Evolutionary conservation across 2,329 filamentous ascomycete genomes (phyloP).

Genomic region (Biscogniauxia marginata): DNA sequence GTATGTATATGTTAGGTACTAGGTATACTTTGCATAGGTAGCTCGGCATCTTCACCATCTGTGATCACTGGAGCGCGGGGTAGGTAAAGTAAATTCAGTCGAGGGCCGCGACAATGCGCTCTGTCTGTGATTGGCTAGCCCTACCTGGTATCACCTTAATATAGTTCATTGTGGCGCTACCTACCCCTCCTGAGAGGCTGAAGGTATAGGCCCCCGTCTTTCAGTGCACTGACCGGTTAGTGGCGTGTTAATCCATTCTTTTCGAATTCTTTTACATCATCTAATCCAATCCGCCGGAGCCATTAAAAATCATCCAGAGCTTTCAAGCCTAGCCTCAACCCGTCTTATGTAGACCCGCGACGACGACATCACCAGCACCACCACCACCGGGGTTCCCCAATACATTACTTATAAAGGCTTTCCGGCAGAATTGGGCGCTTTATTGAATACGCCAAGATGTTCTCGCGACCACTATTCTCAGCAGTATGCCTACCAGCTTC

Average conservation of each 20-base stretch:
- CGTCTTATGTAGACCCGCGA: no score
- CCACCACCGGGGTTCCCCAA: no score
- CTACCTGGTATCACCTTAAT: not conserved
- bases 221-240: not conserved
- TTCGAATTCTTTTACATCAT: constrained; percentile 3
- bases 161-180: not conserved
- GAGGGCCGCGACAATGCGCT: constrained; percentile 14
- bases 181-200: no score
- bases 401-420: no score
- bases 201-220: no score
- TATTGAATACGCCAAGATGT: constrained; percentile 28
- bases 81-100: not conserved
- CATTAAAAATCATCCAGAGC: constrained; percentile 8
- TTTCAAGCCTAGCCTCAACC: no score
- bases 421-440: no score
- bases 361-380: no score
- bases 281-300: not conserved
- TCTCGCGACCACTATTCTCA: constrained; percentile 6
- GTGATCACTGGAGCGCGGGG: not conserved
- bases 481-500: not conserved
- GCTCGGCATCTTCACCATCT: not conserved
- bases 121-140: constrained; percentile 14
- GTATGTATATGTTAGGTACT: no score
- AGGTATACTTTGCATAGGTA: not conserved
- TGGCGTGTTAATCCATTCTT: not conserved